These are phyloP conservation scores for Auricularia heimuer DNA, from an alignment of 768 basidiomycete genomes.

Conservation along the genomic window DNA sequence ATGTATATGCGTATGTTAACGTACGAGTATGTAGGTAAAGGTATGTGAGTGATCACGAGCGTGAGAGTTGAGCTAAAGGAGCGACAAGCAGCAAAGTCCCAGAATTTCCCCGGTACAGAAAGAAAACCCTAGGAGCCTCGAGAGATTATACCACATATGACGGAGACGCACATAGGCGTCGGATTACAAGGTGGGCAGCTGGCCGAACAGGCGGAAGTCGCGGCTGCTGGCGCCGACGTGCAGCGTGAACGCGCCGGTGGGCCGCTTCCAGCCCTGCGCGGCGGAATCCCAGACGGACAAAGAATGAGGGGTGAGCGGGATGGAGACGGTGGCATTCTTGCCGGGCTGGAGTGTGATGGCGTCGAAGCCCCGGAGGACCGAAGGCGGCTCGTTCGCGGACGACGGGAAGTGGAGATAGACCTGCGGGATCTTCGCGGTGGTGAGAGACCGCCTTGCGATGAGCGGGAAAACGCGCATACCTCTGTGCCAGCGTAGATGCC, in stretches of 20 bases:
- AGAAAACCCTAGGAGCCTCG: not conserved
- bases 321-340: slow-evolving; percentile 2
- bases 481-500: slow-evolving; percentile 16
- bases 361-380: slow-evolving; percentile 16
- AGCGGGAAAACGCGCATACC: slow-evolving; percentile 2
- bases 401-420: slow-evolving; percentile 15
- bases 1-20: too few relatives aligned
- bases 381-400: slow-evolving; percentile 10
- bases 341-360: slow-evolving; percentile 10
- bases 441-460: not conserved
- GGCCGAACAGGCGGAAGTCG: slow-evolving; percentile 30
- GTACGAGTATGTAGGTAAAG: not conserved
- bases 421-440: slow-evolving; percentile 9
- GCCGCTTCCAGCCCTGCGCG: slow-evolving; percentile 40
- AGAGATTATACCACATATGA: not conserved
- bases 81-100: not conserved
- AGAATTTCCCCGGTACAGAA: not conserved
- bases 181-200: not conserved
- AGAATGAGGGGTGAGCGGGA: slow-evolving; percentile 15
- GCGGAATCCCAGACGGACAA: slow-evolving; percentile 41
- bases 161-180: not conserved
- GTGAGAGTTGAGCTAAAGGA: not conserved
- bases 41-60: not conserved
- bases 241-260: slow-evolving; percentile 41
- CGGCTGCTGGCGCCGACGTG: slow-evolving; percentile 43